Percentiles rank a stretch among this genome's conserved stretches.
These are phyloP conservation scores for Salvia hispanica DNA, from an alignment of 257 asterid genomes.

Conservation along the genomic window DNA sequence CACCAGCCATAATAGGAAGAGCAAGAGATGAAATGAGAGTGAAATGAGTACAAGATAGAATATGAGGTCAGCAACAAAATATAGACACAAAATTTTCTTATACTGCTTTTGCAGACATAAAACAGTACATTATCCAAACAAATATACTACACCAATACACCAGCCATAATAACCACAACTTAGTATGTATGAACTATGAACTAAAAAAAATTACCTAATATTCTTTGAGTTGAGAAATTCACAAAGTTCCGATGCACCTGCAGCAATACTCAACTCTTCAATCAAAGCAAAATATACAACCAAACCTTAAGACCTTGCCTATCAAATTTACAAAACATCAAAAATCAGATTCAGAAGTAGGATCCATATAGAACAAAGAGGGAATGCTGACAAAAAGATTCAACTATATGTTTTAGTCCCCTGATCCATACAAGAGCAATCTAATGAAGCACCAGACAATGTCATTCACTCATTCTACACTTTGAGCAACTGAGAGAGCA, in stretches of 20 bases:
- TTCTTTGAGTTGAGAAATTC: conserved; percentile 74
- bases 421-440: conserved; percentile 10
- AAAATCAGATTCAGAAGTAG: conserved; percentile 1
- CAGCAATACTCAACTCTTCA: conserved; percentile 36
- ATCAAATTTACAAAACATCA: background rate
- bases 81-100: background rate
- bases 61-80: background rate
- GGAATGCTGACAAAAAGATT: conserved; percentile 8
- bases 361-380: background rate
- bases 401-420: background rate
- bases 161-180: conserved; percentile 5
- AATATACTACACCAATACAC: background rate
- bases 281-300: conserved; percentile 10
- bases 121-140: background rate
- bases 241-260: conserved; percentile 92
- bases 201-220: conserved; percentile 53
- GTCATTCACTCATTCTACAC: background rate
- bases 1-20: too few species aligned
- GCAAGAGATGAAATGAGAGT: background rate
- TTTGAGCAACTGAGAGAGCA: background rate
- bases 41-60: background rate
- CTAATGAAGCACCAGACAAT: background rate
- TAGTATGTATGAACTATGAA: background rate
- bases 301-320: background rate
- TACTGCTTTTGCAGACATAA: background rate